Base-by-base conservation (phyloP, 306 rosid genomes). In the Cicer bijugum region DNA sequence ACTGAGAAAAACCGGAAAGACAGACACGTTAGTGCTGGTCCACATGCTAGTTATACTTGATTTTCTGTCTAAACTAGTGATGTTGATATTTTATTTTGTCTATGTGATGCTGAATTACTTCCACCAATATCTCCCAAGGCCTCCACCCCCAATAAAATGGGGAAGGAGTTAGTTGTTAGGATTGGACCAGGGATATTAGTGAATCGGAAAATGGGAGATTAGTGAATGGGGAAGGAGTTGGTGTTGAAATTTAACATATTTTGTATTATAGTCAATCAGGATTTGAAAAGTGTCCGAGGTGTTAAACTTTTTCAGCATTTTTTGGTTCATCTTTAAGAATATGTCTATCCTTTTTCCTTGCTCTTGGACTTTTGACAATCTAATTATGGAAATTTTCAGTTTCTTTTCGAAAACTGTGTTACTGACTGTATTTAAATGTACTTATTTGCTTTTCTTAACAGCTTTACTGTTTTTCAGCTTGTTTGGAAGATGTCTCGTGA, bases 41-140 rank as follows among this genome's bases (percentile, higher is more conserved):
- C 4, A 28, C 35, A 28, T 28, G 35, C 35, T 28, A 28, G 5
- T 63, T n/a, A 44, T 55, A 33, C 37, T n/a, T 38, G 9, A 55
- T 66, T 79, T 74, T 66, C 10, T 45, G 46, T 63, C 66, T 69
- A 43, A 53, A 60, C 17, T 60, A 51, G 57, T 45, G 42, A 15
- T 55, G 40, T 60, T 72, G 48, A 44, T 76, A 47, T 57, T 9
- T 55, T 67, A 43, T 53, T 63, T 63, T 33, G 55, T 44, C 65
- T 16, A 56, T 72, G 60, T 70, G 42, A 61, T 35, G 58, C 19
- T 44, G 66, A 33, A 44, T 71, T 57, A 51, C 16, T 42, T 61
- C 9, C 48, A 63, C 67, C 47, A 20, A 66, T 66, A 55, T 62
- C 51, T 14, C 12, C 44, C 51, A 16, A 5, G 12, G 8, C n/a